These are phyloP conservation scores for Globisporangium paroecandrum DNA, from an alignment of 352 stramenopile genomes.

Conservation along the genomic window DNA sequence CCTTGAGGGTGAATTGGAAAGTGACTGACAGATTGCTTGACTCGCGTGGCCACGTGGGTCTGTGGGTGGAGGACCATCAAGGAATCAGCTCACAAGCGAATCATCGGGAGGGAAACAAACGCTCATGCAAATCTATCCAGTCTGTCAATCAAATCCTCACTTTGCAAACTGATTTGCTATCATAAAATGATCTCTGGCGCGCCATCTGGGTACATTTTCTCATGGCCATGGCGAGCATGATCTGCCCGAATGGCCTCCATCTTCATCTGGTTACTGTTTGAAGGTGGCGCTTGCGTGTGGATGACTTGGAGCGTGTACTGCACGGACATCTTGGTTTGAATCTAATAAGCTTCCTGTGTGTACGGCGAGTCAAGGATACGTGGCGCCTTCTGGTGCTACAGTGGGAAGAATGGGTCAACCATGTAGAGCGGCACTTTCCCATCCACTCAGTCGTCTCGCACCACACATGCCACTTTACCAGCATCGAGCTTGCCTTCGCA, in stretches of 20 bases:
- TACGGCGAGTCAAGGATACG: too few species aligned
- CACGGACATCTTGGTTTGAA: neutral
- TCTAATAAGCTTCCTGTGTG: neutral
- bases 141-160: neutral
- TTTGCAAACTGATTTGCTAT: conserved; percentile 1
- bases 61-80: neutral
- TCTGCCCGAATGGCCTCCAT: neutral
- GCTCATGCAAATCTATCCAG: neutral
- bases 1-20: neutral
- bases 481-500: neutral
- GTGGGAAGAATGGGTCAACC: neutral
- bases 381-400: neutral
- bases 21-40: neutral
- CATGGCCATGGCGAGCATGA: neutral
- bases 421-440: neutral
- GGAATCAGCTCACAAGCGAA: neutral
- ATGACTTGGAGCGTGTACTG: neutral
- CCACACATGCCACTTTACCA: neutral
- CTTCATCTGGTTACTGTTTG: neutral
- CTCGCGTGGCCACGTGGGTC: neutral
- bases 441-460: neutral
- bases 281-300: neutral
- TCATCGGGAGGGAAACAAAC: neutral
- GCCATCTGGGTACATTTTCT: neutral
- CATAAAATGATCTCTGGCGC: neutral